phyloP scores from a whole-genome alignment of 164 flowering plant genomes.

The Berberis thunbergii region DNA sequence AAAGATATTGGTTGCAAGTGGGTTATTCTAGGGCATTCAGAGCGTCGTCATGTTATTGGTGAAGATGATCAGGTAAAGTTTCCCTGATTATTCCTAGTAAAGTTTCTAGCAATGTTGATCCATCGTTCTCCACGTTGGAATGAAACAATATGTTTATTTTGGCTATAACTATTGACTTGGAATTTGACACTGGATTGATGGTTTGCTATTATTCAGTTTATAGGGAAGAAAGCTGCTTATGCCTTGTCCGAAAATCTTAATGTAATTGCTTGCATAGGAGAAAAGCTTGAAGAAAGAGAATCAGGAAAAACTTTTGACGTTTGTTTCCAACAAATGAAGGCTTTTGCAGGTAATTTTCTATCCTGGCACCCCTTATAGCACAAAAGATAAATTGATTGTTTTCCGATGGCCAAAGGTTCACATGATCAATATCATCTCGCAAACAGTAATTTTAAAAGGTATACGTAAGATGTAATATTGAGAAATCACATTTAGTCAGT shows the following conservation, averaged over 20 bases:
- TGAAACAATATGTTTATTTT: background rate
- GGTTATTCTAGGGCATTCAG: conserved; percentile 99
- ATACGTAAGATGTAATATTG: no score
- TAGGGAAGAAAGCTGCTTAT: conserved; percentile 98
- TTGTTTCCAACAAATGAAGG: conserved; percentile 84
- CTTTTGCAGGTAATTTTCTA: conserved; percentile 55
- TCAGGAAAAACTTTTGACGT: conserved; percentile 97
- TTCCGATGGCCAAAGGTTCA: no score
- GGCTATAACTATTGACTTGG: background rate
- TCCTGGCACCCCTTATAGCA: background rate
- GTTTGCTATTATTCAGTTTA: conserved; percentile 44
- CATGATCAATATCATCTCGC: no score
- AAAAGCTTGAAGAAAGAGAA: conserved; percentile 79
- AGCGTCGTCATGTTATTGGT: conserved; percentile 84
- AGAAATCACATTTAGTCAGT: no score
- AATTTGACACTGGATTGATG: conserved; percentile 5
- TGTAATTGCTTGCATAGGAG: conserved; percentile 97
- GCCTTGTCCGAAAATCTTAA: conserved; percentile 76
- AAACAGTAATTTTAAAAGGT: no score
- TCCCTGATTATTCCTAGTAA: background rate
- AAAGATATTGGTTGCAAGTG: conserved; percentile 89
- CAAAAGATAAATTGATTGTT: background rate
- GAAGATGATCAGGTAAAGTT: conserved; percentile 74
- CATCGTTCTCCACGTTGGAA: background rate
- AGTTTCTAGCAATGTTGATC: background rate